These are phyloP conservation scores for Colletotrichum tofieldiae DNA, from an alignment of 2,329 filamentous ascomycete genomes.

Conservation along the genomic window DNA sequence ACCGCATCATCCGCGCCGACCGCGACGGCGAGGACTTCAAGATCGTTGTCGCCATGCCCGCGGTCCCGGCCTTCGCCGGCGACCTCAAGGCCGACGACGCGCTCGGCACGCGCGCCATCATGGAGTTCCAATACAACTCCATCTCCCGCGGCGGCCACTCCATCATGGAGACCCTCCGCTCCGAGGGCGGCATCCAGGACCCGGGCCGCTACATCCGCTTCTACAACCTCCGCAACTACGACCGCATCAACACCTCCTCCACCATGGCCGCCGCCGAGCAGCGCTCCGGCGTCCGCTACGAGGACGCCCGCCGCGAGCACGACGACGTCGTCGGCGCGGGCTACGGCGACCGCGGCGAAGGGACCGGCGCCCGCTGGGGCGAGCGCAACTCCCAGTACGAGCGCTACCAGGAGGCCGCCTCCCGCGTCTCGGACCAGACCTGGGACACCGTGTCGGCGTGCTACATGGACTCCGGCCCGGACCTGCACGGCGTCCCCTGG, in stretches of 20 bases:
- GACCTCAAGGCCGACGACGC: slow-evolving; percentile 82
- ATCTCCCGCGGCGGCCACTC: slow-evolving; percentile 84
- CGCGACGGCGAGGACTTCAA: slow-evolving; percentile 77
- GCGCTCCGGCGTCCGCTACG: slow-evolving; percentile 77
- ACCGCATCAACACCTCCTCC: slow-evolving; percentile 81
- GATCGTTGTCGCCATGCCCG: slow-evolving; percentile 83
- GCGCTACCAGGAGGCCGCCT: slow-evolving; percentile 81
- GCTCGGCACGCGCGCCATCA: slow-evolving; percentile 85
- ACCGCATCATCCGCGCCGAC: slow-evolving; percentile 81
- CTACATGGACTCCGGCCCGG: slow-evolving; percentile 85
- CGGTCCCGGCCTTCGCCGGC: slow-evolving; percentile 86
- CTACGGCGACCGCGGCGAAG: slow-evolving; percentile 55
- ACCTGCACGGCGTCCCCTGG: slow-evolving; percentile 75
- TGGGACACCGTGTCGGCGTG: slow-evolving; percentile 85
- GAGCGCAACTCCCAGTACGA: slow-evolving; percentile 68
- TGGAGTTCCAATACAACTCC: slow-evolving; percentile 88
- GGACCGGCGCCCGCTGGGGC: slow-evolving; percentile 50
- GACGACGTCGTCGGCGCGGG: slow-evolving; percentile 70
- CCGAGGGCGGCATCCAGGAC: slow-evolving; percentile 77
- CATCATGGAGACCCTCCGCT: slow-evolving; percentile 80
- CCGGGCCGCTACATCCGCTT: slow-evolving; percentile 84
- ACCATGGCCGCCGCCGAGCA: slow-evolving; percentile 74
- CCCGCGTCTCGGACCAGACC: slow-evolving; percentile 67
- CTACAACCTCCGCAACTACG: slow-evolving; percentile 88
- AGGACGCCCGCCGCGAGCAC: slow-evolving; percentile 75